Evolutionary conservation across 768 basidiomycete species (phyloP).

Genomic region (Coprinopsis marcescibilis): DNA sequence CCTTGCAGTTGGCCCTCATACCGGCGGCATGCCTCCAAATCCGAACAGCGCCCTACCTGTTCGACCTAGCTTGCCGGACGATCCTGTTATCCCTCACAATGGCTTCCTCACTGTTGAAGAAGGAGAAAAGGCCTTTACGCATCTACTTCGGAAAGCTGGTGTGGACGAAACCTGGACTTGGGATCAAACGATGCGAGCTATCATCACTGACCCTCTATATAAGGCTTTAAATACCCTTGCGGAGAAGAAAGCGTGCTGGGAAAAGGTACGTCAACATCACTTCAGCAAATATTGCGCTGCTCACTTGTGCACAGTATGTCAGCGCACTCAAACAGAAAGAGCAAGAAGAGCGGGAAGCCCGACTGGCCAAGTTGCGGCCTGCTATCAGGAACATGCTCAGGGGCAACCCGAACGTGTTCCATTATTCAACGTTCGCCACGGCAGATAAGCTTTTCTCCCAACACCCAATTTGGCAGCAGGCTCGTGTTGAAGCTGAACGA

Average conservation of each 20-base stretch:
- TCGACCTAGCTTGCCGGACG: slow-evolving; percentile 77
- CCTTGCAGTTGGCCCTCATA: slow-evolving; percentile 46
- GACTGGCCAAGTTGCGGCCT: slow-evolving; percentile 82
- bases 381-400: slow-evolving; percentile 81
- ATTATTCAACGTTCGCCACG: slow-evolving; percentile 87
- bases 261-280: slow-evolving; percentile 59
- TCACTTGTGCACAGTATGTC: slow-evolving; percentile 53
- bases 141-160: slow-evolving; percentile 82
- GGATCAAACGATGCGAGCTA: slow-evolving; percentile 97
- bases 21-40: slow-evolving; percentile 53
- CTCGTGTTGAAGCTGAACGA: slow-evolving; percentile 79
- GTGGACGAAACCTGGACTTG: slow-evolving; percentile 93
- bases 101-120: slow-evolving; percentile 84
- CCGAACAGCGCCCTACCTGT: slow-evolving; percentile 59
- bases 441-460: slow-evolving; percentile 81
- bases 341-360: slow-evolving; percentile 77
- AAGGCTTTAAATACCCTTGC: slow-evolving; percentile 89
- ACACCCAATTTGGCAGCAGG: slow-evolving; percentile 90
- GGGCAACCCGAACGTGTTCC: slow-evolving; percentile 83
- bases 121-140: slow-evolving; percentile 91
- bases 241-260: slow-evolving; percentile 92
- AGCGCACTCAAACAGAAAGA: slow-evolving; percentile 73
- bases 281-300: slow-evolving; percentile 1
- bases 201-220: slow-evolving; percentile 97
- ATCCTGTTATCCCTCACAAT: slow-evolving; percentile 84